Base-by-base conservation (phyloP, 2,329 filamentous ascomycete genomes). In the Amauroascus niger region DNA sequence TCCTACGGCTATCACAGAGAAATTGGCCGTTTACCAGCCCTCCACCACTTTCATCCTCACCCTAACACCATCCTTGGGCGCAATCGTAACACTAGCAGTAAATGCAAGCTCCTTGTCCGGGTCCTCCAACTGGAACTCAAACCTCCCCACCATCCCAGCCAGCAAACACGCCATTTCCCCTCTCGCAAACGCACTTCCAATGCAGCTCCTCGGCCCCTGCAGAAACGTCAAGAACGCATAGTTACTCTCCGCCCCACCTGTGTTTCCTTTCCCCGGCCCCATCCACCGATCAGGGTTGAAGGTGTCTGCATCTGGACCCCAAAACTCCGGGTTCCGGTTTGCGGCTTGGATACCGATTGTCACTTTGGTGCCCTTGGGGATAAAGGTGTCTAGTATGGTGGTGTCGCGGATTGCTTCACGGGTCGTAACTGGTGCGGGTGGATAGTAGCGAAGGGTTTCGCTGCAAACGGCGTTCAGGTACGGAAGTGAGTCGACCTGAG, bases 241-340 rank as follows among this genome's bases (percentile, higher is more conserved):
- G 68, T 91, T 93, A 60, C 78, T 87, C 14, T 76, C 74, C 1
- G 87, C 84, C 7, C 86, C 86, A 6, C 88, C 88, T 3, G 79
- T 83, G 53, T 82, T 82, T 3, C 74, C 74, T 26, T 62, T 63
- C 0, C 69, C 71, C 0, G 67, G 63, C 6, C 72, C 76, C 64
- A 84, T 73, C 84, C 87, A 90, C 16, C 87, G 76, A 18, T 90
- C 88, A 0, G 89, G 89, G 52, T 87, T 80, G 75, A 96, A 96
- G 45, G 79, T 73, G 28, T 71, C 70, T 0, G 88, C 88, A 60
- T 91, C 85, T 0, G 75, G 67, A 0, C 90, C 90, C 90, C 90
- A 96, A 8, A 89, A 74, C 1, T 74, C 70, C 40, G 73, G 73
- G 58, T 80, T 80, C 24, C 79, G 80, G 73, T 96, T 94, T 63